Percentiles rank a stretch among this genome's conserved stretches.
These are phyloP conservation scores for Ligustrum vulgare DNA, from an alignment of 257 asterid species.

Conservation along the genomic window DNA sequence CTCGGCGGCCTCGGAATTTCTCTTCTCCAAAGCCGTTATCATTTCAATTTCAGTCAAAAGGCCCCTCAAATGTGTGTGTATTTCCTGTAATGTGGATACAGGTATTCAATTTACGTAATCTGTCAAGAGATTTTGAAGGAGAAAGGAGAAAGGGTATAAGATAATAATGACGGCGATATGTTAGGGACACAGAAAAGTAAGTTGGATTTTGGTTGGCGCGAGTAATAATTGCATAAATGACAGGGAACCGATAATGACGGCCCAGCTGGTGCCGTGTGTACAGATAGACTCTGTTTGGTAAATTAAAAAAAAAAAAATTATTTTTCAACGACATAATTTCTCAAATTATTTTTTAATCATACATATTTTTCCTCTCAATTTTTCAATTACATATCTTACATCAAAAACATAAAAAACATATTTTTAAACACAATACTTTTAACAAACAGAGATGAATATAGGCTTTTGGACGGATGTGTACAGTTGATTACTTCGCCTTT, in stretches of 20 bases:
- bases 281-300: too few species aligned
- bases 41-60: constrained; percentile 12
- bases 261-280: constrained; percentile 37
- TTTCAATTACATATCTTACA: too few species aligned
- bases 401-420: too few species aligned
- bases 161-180: background rate
- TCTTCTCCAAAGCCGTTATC: constrained; percentile 42
- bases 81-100: background rate
- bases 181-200: constrained; percentile 6
- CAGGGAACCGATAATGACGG: constrained; percentile 3
- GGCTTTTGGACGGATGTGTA: background rate
- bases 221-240: constrained; percentile 28
- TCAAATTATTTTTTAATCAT: too few species aligned
- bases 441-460: too few species aligned
- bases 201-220: constrained; percentile 51
- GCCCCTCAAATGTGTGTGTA: constrained; percentile 9
- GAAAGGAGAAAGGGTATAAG: background rate
- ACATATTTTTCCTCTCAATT: too few species aligned
- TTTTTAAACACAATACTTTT: too few species aligned
- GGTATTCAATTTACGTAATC: background rate
- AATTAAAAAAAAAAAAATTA: too few species aligned
- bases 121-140: background rate
- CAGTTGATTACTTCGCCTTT: too few species aligned
- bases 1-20: constrained; percentile 26
- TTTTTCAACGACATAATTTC: too few species aligned